phyloP scores from a whole-genome alignment of 768 basidiomycete genomes.

The Russula olivacea region DNA sequence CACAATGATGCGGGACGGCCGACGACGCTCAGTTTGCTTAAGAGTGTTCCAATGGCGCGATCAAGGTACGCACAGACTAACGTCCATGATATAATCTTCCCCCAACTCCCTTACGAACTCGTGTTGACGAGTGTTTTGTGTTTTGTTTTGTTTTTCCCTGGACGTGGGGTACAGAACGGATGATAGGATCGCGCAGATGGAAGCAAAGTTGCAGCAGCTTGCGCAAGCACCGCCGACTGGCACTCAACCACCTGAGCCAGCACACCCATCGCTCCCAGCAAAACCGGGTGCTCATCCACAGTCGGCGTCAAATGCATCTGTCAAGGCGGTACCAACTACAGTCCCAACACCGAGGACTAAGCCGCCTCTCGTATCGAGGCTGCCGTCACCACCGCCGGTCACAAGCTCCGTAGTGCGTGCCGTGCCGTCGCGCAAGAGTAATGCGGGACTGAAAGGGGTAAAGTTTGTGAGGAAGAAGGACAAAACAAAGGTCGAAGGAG shows the following conservation, averaged over 20 bases:
- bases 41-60: constrained; percentile 50
- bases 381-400: constrained; percentile 4
- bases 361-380: constrained; percentile 8
- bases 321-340: background rate
- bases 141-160: background rate
- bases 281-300: constrained; percentile 2
- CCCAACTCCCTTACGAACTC: background rate
- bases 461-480: constrained; percentile 30
- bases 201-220: constrained; percentile 89
- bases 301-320: background rate
- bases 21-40: constrained; percentile 84
- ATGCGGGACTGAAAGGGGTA: constrained; percentile 27
- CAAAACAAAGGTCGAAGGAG: constrained; percentile 6
- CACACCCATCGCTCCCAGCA: constrained; percentile 29
- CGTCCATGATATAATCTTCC: too few species aligned
- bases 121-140: background rate
- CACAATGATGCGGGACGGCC: constrained; percentile 53
- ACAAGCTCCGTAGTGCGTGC: background rate
- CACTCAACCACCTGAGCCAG: constrained; percentile 29
- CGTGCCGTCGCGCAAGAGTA: constrained; percentile 4
- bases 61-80: constrained; percentile 40
- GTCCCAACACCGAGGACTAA: background rate
- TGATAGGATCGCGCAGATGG: constrained; percentile 91
- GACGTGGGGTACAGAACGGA: constrained; percentile 48
- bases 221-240: constrained; percentile 33